A percentile compares a stretch with the other conserved stretches of the same genome.
These are phyloP conservation scores for Salisapilia sapeloensis DNA, from an alignment of 352 stramenopile genomes.

Conservation along the genomic window DNA sequence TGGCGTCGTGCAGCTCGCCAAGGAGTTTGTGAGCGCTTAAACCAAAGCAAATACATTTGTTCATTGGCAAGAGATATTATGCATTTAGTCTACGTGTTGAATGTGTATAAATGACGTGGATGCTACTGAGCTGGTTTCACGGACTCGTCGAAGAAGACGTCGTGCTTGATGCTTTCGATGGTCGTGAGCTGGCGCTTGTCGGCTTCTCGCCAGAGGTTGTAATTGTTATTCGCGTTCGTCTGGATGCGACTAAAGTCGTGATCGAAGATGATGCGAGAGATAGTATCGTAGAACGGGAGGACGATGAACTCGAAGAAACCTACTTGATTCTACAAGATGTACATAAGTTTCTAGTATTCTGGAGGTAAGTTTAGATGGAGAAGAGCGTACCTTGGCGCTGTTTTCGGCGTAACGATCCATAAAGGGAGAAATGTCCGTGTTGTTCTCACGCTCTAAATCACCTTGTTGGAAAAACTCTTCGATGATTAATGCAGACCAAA, in stretches of 20 bases:
- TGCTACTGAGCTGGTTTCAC: too few relatives aligned
- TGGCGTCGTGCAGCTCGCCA: slow-evolving; percentile 45
- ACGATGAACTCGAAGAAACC: slow-evolving; percentile 81
- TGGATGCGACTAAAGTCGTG: slow-evolving; percentile 63
- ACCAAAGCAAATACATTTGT: too few relatives aligned
- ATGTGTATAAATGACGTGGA: too few relatives aligned
- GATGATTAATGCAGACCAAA: slow-evolving; percentile 85
- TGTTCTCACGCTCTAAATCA: slow-evolving; percentile 82
- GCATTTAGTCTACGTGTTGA: too few relatives aligned
- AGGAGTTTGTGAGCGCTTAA: slow-evolving; percentile 10
- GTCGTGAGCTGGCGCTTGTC: slow-evolving; percentile 70
- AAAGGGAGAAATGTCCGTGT: slow-evolving; percentile 82
- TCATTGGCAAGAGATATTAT: too few relatives aligned
- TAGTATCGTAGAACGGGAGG: slow-evolving; percentile 62
- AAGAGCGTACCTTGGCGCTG: slow-evolving; percentile 38
- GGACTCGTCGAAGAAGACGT: slow-evolving; percentile 61
- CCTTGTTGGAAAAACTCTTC: slow-evolving; percentile 92
- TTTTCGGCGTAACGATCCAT: slow-evolving; percentile 85
- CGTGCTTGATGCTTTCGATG: slow-evolving; percentile 69
- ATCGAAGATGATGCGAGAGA: slow-evolving; percentile 56
- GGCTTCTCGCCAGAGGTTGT: slow-evolving; percentile 69
- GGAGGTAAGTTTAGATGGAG: background rate
- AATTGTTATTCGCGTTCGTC: slow-evolving; percentile 69
- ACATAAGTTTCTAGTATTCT: slow-evolving; percentile 5
- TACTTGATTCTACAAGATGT: slow-evolving; percentile 36